These are phyloP conservation scores for Monilinia polystroma DNA, from an alignment of 2,329 filamentous ascomycete genomes.

Conservation along the genomic window DNA sequence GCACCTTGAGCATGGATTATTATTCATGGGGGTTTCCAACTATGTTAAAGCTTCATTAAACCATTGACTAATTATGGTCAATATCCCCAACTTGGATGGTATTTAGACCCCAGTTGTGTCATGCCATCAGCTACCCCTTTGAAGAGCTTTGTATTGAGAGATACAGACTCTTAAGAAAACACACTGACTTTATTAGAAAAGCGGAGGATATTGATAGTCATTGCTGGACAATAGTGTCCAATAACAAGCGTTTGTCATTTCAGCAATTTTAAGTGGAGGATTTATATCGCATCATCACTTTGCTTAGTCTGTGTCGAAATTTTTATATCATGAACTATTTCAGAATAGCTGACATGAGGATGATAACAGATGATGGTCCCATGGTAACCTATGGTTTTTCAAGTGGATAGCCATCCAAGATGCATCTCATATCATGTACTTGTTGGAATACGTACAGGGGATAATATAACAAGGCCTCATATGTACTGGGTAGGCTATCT, in stretches of 20 bases:
- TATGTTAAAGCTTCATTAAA: background rate
- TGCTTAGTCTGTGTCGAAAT: background rate
- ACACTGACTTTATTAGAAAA: background rate
- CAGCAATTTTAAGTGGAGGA: background rate
- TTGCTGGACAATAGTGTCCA: background rate
- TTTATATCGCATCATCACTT: background rate
- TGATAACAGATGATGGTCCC: background rate
- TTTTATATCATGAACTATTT: background rate
- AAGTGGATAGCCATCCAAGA: constrained; percentile 2
- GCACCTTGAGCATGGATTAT: background rate
- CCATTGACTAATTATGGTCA: background rate
- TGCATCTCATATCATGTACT: background rate
- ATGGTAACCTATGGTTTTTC: background rate
- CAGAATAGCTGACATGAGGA: no score
- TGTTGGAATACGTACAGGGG: background rate
- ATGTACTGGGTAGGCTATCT: background rate
- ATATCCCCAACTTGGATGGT: background rate
- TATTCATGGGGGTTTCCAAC: background rate
- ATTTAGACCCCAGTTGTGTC: background rate
- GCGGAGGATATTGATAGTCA: no score
- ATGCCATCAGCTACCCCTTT: background rate
- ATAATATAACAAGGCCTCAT: background rate
- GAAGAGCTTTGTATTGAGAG: background rate
- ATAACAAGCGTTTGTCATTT: background rate
- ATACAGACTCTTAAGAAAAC: background rate